Evolutionary conservation across 768 basidiomycete species (phyloP).

Genomic region (Mrakia frigida): DNA sequence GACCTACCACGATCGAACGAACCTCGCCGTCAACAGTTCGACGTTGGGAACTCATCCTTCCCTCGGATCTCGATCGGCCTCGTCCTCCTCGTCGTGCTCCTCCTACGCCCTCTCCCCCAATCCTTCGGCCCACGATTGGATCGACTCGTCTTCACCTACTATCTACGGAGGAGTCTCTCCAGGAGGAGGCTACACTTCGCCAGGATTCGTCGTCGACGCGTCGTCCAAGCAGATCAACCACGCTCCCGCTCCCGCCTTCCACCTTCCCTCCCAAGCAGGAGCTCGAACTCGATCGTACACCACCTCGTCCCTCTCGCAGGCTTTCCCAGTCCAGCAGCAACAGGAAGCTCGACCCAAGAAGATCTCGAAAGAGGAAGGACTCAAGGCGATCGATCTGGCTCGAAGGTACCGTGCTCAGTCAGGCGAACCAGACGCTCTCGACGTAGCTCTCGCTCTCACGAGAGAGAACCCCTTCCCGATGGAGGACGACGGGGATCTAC

Average conservation of each 20-base stretch:
- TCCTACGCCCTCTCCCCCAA: not conserved
- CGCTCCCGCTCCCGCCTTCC: not conserved
- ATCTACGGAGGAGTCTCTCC: not conserved
- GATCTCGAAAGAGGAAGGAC: constrained; percentile 4
- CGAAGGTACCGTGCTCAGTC: not conserved
- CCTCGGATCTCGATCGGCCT: not conserved
- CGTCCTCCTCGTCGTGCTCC: not conserved
- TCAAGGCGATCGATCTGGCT: not conserved
- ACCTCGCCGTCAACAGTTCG: not conserved
- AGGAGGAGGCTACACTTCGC: not conserved
- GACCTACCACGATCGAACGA: not conserved
- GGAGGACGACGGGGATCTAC: not conserved
- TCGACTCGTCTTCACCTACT: not conserved
- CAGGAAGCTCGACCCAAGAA: not conserved
- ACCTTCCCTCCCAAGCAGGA: not conserved
- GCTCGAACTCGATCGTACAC: constrained; percentile 24
- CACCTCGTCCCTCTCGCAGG: constrained; percentile 12
- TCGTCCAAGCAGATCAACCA: not conserved
- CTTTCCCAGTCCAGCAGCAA: constrained; percentile 1
- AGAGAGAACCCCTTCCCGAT: not conserved
- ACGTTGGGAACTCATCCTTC: not conserved
- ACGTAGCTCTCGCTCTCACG: not conserved
- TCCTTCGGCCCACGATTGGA: not conserved
- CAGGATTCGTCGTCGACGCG: not conserved
- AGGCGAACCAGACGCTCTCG: not conserved